These are phyloP conservation scores for Botrytis aclada DNA, from an alignment of 2,329 filamentous ascomycete species.

Conservation along the genomic window DNA sequence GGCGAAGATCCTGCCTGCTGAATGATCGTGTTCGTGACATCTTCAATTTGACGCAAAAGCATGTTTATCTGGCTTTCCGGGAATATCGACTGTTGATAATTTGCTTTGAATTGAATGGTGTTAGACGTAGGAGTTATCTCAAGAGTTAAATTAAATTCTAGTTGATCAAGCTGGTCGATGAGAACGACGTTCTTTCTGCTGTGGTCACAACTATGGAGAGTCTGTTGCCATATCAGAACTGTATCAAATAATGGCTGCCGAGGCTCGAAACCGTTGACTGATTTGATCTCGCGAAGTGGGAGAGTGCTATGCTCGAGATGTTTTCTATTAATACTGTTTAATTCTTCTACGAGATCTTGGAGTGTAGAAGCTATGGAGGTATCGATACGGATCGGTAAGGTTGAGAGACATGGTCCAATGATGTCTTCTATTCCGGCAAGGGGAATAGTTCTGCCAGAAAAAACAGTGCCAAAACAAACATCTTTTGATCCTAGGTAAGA, in stretches of 20 bases:
- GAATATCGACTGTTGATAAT: slow-evolving; percentile 53
- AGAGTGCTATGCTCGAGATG: slow-evolving; percentile 62
- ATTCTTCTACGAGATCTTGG: slow-evolving; percentile 57
- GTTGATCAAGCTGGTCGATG: slow-evolving; percentile 61
- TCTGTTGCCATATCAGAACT: slow-evolving; percentile 83
- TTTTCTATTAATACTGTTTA: slow-evolving; percentile 64
- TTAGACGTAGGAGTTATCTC: slow-evolving; percentile 65
- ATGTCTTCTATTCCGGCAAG: slow-evolving; percentile 67
- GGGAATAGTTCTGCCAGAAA: slow-evolving; percentile 76
- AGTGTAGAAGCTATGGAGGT: slow-evolving; percentile 50
- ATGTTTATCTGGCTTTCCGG: slow-evolving; percentile 52
- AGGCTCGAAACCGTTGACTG: slow-evolving; percentile 52
- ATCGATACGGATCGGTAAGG: slow-evolving; percentile 69
- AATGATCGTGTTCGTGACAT: slow-evolving; percentile 45
- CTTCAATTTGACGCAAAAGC: slow-evolving; percentile 60
- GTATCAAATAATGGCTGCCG: slow-evolving; percentile 67
- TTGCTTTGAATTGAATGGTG: slow-evolving; percentile 50
- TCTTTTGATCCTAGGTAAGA: slow-evolving; percentile 63
- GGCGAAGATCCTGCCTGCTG: slow-evolving; percentile 19
- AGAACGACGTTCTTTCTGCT: slow-evolving; percentile 47
- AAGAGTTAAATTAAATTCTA: slow-evolving; percentile 73
- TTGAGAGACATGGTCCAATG: slow-evolving; percentile 76
- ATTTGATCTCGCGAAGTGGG: slow-evolving; percentile 68
- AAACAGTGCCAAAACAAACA: slow-evolving; percentile 72
- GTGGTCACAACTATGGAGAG: slow-evolving; percentile 45